phyloP scores from a whole-genome alignment of 2,329 filamentous ascomycete genomes.

The Pseudomassariella vexata region DNA sequence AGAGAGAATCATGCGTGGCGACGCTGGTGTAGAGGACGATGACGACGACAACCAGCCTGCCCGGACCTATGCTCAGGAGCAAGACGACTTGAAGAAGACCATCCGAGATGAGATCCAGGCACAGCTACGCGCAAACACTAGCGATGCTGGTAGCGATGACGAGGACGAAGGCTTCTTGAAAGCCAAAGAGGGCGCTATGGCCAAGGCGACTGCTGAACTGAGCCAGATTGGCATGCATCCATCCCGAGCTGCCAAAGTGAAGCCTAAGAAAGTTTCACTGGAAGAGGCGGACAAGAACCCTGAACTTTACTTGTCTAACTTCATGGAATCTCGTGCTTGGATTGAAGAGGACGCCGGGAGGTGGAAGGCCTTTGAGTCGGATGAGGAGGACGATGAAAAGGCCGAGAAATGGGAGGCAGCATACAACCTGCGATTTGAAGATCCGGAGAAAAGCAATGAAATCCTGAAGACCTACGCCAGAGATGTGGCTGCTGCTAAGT shows the following conservation, averaged over 20 bases:
- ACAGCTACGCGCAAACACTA: slow-evolving; percentile 39
- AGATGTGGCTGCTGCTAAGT: slow-evolving; percentile 75
- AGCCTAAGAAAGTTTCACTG: slow-evolving; percentile 57
- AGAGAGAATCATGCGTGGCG: slow-evolving; percentile 75
- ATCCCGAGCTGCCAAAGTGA: slow-evolving; percentile 42
- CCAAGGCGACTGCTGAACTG: slow-evolving; percentile 13
- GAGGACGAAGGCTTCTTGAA: slow-evolving; percentile 73
- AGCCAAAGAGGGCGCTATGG: slow-evolving; percentile 47
- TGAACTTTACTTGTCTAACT: slow-evolving; percentile 90
- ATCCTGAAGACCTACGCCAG: slow-evolving; percentile 82
- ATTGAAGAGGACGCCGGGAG: slow-evolving; percentile 56
- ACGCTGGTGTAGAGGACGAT: slow-evolving; percentile 54
- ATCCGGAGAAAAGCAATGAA: slow-evolving; percentile 83
- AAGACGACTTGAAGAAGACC: slow-evolving; percentile 72
- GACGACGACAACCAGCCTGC: slow-evolving; percentile 48
- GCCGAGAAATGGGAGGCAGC: slow-evolving; percentile 88
- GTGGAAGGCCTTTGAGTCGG: slow-evolving; percentile 83
- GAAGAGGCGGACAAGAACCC: slow-evolving; percentile 80
- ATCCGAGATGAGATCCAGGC: slow-evolving; percentile 78
- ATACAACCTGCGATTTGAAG: slow-evolving; percentile 95
- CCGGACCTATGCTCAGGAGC: slow-evolving; percentile 80
- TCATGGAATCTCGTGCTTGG: slow-evolving; percentile 90
- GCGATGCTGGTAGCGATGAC: slow-evolving; percentile 31
- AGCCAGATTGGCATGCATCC: slow-evolving; percentile 47
- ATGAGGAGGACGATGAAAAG: slow-evolving; percentile 67